phyloP scores from a whole-genome alignment of 1,139 yeast genomes.

The Blastobotrys buckinghamii region DNA sequence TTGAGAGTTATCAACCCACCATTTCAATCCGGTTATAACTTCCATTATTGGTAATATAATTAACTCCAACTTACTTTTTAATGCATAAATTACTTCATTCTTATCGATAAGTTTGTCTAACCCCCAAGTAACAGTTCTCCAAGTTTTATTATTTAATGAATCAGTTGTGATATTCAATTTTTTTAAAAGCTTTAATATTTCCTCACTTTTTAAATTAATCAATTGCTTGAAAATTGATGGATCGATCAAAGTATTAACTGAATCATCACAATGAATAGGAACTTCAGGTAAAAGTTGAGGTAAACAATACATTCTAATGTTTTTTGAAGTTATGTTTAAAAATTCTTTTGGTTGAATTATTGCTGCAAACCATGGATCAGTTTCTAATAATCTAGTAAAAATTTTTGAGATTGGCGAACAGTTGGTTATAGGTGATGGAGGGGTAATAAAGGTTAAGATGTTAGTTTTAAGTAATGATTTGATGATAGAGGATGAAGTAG shows the following conservation, averaged over 20 bases:
- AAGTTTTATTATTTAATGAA: not conserved
- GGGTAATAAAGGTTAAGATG: not conserved
- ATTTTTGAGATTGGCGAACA: not conserved
- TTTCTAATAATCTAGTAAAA: not conserved
- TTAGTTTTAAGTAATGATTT: not conserved
- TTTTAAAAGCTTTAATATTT: not conserved
- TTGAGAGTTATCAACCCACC: not conserved
- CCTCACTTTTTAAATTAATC: not conserved
- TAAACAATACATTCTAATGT: not conserved
- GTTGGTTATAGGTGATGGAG: not conserved
- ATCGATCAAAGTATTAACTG: not conserved
- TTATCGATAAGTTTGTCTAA: not conserved
- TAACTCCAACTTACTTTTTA: not conserved
- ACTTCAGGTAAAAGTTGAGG: slow-evolving; percentile 1
- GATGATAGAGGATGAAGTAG: no score
- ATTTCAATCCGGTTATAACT: not conserved
- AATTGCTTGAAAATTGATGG: not conserved
- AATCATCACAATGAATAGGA: not conserved
- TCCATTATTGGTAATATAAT: not conserved
- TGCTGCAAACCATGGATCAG: slow-evolving; percentile 1
- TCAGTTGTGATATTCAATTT: not conserved
- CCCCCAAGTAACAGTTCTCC: not conserved
- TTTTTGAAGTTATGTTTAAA: not conserved
- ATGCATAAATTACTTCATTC: not conserved
- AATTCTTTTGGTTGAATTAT: not conserved